Conservation (phyloP, 2,329 filamentous ascomycete genomes). For the Fusarium sp. region DNA sequence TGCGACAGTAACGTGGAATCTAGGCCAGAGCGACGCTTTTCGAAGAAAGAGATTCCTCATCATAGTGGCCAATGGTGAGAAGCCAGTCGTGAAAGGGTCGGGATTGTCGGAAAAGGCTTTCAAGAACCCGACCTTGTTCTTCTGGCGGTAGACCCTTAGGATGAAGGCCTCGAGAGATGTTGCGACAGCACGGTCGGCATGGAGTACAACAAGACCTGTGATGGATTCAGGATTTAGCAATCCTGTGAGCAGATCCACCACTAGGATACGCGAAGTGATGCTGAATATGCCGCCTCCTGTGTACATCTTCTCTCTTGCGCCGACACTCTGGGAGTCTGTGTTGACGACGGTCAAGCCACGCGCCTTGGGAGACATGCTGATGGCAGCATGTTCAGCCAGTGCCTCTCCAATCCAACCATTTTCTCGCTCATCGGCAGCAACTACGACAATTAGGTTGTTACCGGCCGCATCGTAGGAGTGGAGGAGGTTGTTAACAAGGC, state of each 20-base stretch:
- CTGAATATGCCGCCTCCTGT: slow-evolving; percentile 90
- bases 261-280: slow-evolving; percentile 93
- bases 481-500: slow-evolving; percentile 93
- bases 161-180: slow-evolving; percentile 97
- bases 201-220: slow-evolving; percentile 87
- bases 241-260: slow-evolving; percentile 90
- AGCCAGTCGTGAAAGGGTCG: slow-evolving; percentile 89
- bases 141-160: slow-evolving; percentile 90
- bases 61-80: slow-evolving; percentile 88
- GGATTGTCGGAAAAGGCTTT: slow-evolving; percentile 97
- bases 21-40: slow-evolving; percentile 90
- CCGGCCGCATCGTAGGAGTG: slow-evolving; percentile 97
- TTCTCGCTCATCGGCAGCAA: slow-evolving; percentile 91
- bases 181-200: slow-evolving; percentile 87
- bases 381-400: slow-evolving; percentile 92
- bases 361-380: slow-evolving; percentile 84
- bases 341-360: slow-evolving; percentile 92
- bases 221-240: slow-evolving; percentile 85
- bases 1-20: slow-evolving; percentile 92
- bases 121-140: slow-evolving; percentile 92
- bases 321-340: slow-evolving; percentile 91
- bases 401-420: slow-evolving; percentile 98
- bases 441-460: slow-evolving; percentile 89
- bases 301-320: slow-evolving; percentile 92
- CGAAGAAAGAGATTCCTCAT: slow-evolving; percentile 90